Evolutionary conservation across 75 land plant species (phyloP).

Genomic region (Cunninghamia lanceolata): DNA sequence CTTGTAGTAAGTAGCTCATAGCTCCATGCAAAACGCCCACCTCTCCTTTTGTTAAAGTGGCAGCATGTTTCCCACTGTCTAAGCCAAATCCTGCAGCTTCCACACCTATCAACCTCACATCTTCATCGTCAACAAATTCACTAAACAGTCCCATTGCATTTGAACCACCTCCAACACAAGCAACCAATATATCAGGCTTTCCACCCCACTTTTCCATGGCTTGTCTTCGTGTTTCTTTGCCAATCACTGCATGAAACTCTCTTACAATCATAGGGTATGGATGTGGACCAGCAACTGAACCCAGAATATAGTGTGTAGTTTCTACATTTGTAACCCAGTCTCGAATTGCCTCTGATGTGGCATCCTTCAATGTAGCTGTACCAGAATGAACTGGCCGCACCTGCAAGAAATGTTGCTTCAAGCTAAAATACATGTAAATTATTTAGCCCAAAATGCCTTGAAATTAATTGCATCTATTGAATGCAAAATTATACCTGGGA

Average conservation of each 20-base stretch:
- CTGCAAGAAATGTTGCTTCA: slow-evolving; percentile 21
- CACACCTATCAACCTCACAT: slow-evolving; percentile 80
- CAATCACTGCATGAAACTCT: slow-evolving; percentile 86
- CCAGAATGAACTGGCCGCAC: slow-evolving; percentile 75
- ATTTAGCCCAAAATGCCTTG: background rate
- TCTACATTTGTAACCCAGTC: slow-evolving; percentile 89
- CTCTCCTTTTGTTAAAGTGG: slow-evolving; percentile 81
- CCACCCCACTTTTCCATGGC: slow-evolving; percentile 98
- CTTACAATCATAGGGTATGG: slow-evolving; percentile 85
- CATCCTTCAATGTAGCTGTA: slow-evolving; percentile 80
- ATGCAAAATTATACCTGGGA: background rate
- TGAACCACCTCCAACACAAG: slow-evolving; percentile 98
- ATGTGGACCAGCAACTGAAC: slow-evolving; percentile 93
- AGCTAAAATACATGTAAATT: background rate
- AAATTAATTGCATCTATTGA: slow-evolving; percentile 4
- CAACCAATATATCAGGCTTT: slow-evolving; percentile 86
- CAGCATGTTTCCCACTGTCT: slow-evolving; percentile 79
- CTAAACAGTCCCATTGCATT: slow-evolving; percentile 88
- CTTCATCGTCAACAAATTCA: slow-evolving; percentile 74
- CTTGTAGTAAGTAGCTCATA: slow-evolving; percentile 91
- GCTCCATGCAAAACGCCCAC: slow-evolving; percentile 93
- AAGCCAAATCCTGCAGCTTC: slow-evolving; percentile 85
- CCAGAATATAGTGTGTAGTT: slow-evolving; percentile 70
- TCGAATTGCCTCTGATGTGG: slow-evolving; percentile 84
- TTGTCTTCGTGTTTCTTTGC: slow-evolving; percentile 83